Evolutionary conservation across 768 basidiomycete species (phyloP).

Genomic region (Collybia sp.): DNA sequence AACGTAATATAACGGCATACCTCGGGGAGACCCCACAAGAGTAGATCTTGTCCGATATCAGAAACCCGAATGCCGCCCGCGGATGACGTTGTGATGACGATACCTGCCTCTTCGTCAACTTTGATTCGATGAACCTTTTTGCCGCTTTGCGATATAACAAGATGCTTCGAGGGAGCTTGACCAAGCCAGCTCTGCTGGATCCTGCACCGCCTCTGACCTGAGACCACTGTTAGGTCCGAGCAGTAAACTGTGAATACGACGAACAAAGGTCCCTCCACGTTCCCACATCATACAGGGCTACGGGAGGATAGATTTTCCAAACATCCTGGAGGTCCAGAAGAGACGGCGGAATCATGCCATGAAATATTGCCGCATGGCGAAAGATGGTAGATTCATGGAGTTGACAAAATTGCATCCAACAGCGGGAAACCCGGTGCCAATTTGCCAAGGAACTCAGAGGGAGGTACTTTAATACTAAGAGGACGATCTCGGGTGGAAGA

Average conservation of each 20-base stretch:
- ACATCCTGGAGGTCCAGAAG: conserved; percentile 24
- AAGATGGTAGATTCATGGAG: conserved; percentile 50
- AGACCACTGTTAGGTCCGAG: conserved; percentile 1
- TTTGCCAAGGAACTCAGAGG: conserved; percentile 37
- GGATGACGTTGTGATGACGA: conserved; percentile 53
- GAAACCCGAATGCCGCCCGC: conserved; percentile 56
- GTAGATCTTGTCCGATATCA: conserved; percentile 40
- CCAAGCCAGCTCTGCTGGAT: conserved; percentile 55
- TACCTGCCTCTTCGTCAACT: conserved; percentile 57
- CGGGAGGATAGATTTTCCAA: conserved; percentile 21
- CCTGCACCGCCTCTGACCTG: conserved; percentile 41
- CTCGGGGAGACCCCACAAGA: conserved; percentile 60
- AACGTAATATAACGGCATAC: conserved; percentile 27
- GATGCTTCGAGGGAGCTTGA: conserved; percentile 33
- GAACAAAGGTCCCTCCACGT: conserved; percentile 63
- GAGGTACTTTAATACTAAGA: conserved; percentile 46
- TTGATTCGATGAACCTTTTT: conserved; percentile 67
- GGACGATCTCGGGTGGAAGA: conserved; percentile 55
- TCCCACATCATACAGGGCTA: conserved; percentile 29
- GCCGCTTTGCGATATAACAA: conserved; percentile 26
- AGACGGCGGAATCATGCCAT: conserved; percentile 35
- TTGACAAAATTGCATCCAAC: conserved; percentile 43
- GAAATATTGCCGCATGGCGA: conserved; percentile 48
- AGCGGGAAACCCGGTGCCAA: conserved; percentile 32
- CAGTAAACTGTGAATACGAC: background rate